Base-by-base conservation (phyloP, 768 basidiomycete genomes). In the Pleurotus salmoneostramineus region DNA sequence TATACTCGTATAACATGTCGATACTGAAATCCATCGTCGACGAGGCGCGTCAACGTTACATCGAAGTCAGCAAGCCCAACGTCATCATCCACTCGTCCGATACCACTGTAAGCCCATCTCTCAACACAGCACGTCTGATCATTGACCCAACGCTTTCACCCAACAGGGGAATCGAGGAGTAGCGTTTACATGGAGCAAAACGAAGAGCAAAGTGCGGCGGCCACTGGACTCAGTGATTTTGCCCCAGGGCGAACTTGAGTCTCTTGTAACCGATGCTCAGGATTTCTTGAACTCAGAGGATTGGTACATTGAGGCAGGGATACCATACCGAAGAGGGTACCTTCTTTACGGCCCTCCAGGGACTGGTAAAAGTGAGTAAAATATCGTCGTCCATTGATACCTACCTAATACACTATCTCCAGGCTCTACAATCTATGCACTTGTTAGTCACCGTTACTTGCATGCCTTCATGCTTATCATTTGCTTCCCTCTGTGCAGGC, bases 341-440 rank as follows among this genome's bases (percentile, higher is more conserved):
- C 68, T 85, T n/a, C 68, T 86, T 4, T 71, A 82, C 65, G 84
- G 84, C 0, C 82, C 81, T 27, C 83, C 83, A n/a, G 83, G 83
- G 14, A 83, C 81, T 8, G 84, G 83, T 3, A 85, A 84, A 68
- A 84, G 81, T 83, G 47, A 59, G 74, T 68, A 11, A 15, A 17
- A 31, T 45, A 6, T 45, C 44, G 6, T 7, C 21, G 21, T 27
- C 21, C 21, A 27, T 27, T 27, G 21, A 27, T 27, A 27, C 21
- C 21, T 27, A 27, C 21, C 21, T 27, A 27, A 27, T 27, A 27
- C 21, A 27, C 21, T 27, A 27, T 27, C 21, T 27, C 21, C 21
- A 81, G 80, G 72, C 5, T 81, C 78, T 7, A 82, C 81, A 0
- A 82, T 83, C 11, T 82, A 83, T 58, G 81, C 81, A 10, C 68